These are phyloP conservation scores for Neonothopanus nambi DNA, from an alignment of 1,284 basidiomycete species.

Conservation along the genomic window DNA sequence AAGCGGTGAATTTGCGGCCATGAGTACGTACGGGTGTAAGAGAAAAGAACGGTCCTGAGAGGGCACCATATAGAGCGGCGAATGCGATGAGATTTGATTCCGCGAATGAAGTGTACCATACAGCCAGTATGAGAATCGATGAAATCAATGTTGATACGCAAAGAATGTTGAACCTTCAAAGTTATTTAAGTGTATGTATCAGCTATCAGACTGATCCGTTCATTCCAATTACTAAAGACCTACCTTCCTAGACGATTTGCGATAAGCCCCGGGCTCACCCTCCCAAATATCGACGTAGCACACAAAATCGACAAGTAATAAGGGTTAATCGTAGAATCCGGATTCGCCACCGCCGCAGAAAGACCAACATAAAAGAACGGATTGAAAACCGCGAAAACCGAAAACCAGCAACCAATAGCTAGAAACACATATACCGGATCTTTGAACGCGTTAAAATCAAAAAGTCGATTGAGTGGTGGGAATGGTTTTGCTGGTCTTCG, in stretches of 20 bases:
- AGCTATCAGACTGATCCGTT: no score
- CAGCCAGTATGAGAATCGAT: conserved; percentile 22
- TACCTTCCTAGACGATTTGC: conserved; percentile 25
- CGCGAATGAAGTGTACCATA: conserved; percentile 26
- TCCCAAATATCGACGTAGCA: conserved; percentile 24
- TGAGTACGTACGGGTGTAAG: conserved; percentile 22
- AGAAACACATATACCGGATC: conserved; percentile 23
- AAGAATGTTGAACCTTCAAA: conserved; percentile 25
- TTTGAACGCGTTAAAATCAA: conserved; percentile 26
- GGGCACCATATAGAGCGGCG: conserved; percentile 25
- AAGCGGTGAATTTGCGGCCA: no score
- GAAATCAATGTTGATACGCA: conserved; percentile 18
- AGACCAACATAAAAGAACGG: conserved; percentile 29
- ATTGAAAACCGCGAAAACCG: conserved; percentile 26
- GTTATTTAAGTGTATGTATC: not conserved
- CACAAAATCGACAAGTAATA: conserved; percentile 27
- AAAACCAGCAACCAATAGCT: conserved; percentile 26
- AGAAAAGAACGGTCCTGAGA: conserved; percentile 28
- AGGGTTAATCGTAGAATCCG: conserved; percentile 19
- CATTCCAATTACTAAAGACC: no score
- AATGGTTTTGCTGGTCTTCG: conserved; percentile 25
- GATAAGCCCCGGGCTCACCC: conserved; percentile 24
- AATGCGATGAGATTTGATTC: conserved; percentile 25
- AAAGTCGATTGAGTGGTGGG: conserved; percentile 20
- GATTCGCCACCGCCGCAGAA: conserved; percentile 20